Base-by-base conservation (phyloP, 1,284 basidiomycete genomes). In the Prillingera fragicola region DNA sequence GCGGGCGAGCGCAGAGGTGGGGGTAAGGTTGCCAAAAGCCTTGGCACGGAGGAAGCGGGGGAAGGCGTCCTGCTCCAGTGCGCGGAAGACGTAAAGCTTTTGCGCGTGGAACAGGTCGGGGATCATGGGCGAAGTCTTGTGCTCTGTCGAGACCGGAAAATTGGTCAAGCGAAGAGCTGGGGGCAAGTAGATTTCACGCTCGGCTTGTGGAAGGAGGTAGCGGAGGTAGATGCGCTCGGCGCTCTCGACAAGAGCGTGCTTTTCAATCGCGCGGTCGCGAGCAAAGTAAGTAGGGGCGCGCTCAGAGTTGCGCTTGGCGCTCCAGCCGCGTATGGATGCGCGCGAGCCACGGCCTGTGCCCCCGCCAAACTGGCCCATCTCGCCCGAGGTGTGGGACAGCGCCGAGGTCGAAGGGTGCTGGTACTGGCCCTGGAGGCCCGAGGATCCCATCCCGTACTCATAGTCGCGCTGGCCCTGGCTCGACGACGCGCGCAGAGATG, bases 61-160 rank as follows among this genome's bases (percentile, higher is more conserved):
- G 75, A 94, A 97, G n/a, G 88, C 87, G 63, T 96, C 91, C 70
- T 91, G 85, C 67, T 96, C 92, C 83, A 96, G 94, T 5, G 89
- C 89, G 42, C 88, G 79, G 77, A 94, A 95, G 63, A 92, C 90
- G 65, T 95, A 96, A 64, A 95, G 88, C 75, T 98, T 97, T 73
- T 97, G 94, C 3, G 83, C 75, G 67, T 97, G 89, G 75, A 96
- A 98, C 77, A 97, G 85, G 69, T 97, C 94, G 10, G 94, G 92
- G 33, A 98, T 84, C 54, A 88, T 83, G 1, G 64, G 92, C 83
- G 77, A 96, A 75, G 87, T 75, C 42, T 78, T 80, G 36, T 82
- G 71, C 66, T 92, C 86, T 29, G 77, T 73, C 13, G 72, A 70
- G 38, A 74, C 69, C n/a, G 76, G 75, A 56, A 75, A 74, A 52